Percentiles rank a stretch among this genome's conserved stretches.
Conservation (phyloP, 805 yeast genomes). For the Cyberlindnera lachancei region DNA sequence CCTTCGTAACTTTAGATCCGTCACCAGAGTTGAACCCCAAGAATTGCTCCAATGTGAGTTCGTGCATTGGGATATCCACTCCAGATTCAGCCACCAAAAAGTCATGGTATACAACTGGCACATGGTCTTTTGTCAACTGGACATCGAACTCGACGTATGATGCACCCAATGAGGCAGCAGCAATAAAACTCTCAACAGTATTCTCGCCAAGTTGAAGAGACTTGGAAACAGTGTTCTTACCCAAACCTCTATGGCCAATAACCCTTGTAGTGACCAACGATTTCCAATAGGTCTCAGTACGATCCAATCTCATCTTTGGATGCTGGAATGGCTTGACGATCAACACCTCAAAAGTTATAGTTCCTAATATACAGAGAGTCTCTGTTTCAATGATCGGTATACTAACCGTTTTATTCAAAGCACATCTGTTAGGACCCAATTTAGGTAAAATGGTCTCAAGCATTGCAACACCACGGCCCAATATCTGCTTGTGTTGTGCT, state of each 20-base stretch:
- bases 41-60: slow-evolving; percentile 83
- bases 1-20: slow-evolving; percentile 17
- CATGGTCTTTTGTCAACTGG: slow-evolving; percentile 82
- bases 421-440: slow-evolving; percentile 61
- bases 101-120: slow-evolving; percentile 93
- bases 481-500: slow-evolving; percentile 35
- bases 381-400: slow-evolving; percentile 70
- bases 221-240: slow-evolving; percentile 70
- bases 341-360: slow-evolving; percentile 66
- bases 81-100: slow-evolving; percentile 93
- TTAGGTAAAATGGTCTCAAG: slow-evolving; percentile 53
- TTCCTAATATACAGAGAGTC: slow-evolving; percentile 70
- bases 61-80: slow-evolving; percentile 93
- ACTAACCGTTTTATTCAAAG: slow-evolving; percentile 57
- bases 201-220: slow-evolving; percentile 92
- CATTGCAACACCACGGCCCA: slow-evolving; percentile 82
- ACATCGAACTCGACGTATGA: slow-evolving; percentile 96
- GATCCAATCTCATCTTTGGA: slow-evolving; percentile 51
- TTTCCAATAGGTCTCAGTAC: slow-evolving; percentile 85
- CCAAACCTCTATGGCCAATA: slow-evolving; percentile 93
- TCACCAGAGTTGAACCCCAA: slow-evolving; percentile 37
- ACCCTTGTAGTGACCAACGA: slow-evolving; percentile 82
- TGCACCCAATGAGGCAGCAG: slow-evolving; percentile 95
- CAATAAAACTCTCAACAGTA: slow-evolving; percentile 89
- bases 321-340: slow-evolving; percentile 68